Evolutionary conservation across 192 early-diverging fungal species (phyloP), one percentile per base, ranked within the genome.

Genomic region (Chytriomyces sp.): DNA sequence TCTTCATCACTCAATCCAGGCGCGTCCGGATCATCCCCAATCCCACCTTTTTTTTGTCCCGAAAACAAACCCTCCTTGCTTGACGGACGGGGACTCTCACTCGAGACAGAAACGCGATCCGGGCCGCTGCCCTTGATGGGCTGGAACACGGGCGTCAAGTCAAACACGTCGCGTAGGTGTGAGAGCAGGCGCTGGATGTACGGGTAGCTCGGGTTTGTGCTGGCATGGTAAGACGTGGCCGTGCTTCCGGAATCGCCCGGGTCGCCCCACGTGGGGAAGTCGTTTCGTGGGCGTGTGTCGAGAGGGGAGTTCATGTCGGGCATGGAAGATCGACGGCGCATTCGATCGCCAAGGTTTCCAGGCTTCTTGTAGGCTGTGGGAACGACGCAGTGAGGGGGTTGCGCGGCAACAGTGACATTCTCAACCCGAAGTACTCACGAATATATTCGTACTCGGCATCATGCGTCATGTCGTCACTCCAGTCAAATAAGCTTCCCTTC

Each of bases 111-210:
- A 28, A 10, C 41, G 8, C 56, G 37, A 3, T 53, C 68, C 8
- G 53, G 53, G 34, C 70, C 63, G 22, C 40, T 10, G 3, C 33
- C 59, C n/a, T 75, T 74, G 39, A 65, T 72, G 17, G 80, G 78
- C 19, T 80, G 79, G 33, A 63, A 52, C n/a, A 17, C 33, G 4
- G 83, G 83, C 26, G 82, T 81, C 39, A 89, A 75, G 57, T 91
- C 90, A 59, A 84, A 77, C 4, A 86, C 66, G 77, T 91, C 90
- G 19, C 76, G 77, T 26, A 90, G 70, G 68, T 85, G 84, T 31
- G 78, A 75, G 63, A 89, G 73, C 17, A 89, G 56, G 4, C 80
- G 77, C 36, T 73, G 77, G 55, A 84, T 59, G 53, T 63, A 67
- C 14, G 62, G 59, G 39, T 76, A 61, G 60, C 68, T 75, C 57